Evolutionary conservation across 768 basidiomycete species (phyloP), one percentile per base, ranked within the genome.

Genomic region (Tulasnella sp.): DNA sequence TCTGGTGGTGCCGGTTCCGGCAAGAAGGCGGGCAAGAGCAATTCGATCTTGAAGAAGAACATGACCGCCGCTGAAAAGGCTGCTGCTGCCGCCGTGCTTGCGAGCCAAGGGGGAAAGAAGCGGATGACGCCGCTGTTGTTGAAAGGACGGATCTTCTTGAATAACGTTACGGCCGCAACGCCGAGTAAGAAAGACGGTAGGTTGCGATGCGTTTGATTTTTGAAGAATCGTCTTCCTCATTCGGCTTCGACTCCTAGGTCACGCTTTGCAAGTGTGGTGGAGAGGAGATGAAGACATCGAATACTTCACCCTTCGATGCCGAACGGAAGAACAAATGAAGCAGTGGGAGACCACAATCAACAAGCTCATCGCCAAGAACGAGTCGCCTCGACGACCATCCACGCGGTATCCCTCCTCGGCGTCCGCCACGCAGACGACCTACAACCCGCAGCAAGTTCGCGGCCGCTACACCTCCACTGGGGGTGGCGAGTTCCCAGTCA

Each of bases 131-230:
- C 93, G 37, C 90, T 98, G 46, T 90, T 96, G 34, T 87, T 99
- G 80, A 99, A 99, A 84, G 98, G 98, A 5, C 92, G 98, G 41
- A 99, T 99, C 81, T 99, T 98, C 87, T 89, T 99, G 83, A 96
- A 96, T 82, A 99, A 99, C 84, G 96, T 99, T 76, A 96, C 95
- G 0, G 90, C 93, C 82, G 95, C 95, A 20, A 88, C 91, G 78
- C 89, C 93, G n/a, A 89, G 90, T 83, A 88, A 88, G 76, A 90
- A 90, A 37, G 87, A 88, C 82, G 90, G 95, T 80, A 77, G 79
- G 54, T 46, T 48, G 81, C 81, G 81, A 74, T 75, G 42, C 75
- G 50, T 76, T 16, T 79, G 69, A 18, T 69, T 80, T 22, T 2
- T 46, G 50, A 44, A 42, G 54, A 75, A 84, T 78, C n/a, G 72